Conservation (phyloP, 2,329 filamentous ascomycete species). For the Trichoderma hamatum region DNA sequence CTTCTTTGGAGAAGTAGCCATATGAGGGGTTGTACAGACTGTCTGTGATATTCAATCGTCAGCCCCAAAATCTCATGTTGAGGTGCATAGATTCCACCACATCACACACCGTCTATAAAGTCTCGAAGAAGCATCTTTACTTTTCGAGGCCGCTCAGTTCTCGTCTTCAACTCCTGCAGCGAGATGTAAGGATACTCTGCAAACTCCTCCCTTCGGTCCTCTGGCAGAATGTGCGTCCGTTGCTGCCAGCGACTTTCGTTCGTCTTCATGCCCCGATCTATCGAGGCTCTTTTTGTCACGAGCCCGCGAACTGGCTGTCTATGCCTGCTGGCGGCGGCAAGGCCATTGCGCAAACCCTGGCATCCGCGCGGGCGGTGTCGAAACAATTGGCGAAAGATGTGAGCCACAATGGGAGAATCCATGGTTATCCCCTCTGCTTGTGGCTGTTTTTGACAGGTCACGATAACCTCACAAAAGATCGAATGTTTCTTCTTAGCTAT, state of each 20-base stretch:
- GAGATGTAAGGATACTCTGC: slow-evolving; percentile 82
- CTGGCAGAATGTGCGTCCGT: slow-evolving; percentile 71
- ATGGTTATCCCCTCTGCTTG: slow-evolving; percentile 51
- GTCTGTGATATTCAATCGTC: slow-evolving; percentile 56
- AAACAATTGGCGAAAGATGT: slow-evolving; percentile 85
- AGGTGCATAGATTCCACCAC: slow-evolving; percentile 32
- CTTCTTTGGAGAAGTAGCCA: slow-evolving; percentile 95
- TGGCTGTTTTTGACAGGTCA: neutral
- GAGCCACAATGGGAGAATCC: slow-evolving; percentile 79
- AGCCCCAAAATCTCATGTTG: neutral
- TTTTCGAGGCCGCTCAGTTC: slow-evolving; percentile 75
- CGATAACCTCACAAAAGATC: slow-evolving; percentile 18
- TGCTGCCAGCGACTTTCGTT: slow-evolving; percentile 85
- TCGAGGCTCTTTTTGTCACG: slow-evolving; percentile 37
- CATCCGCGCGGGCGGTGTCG: slow-evolving; percentile 56
- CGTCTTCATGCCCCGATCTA: slow-evolving; percentile 47
- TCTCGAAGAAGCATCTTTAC: slow-evolving; percentile 98
- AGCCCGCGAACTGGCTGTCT: slow-evolving; percentile 33
- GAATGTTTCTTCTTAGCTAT: neutral
- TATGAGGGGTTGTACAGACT: slow-evolving; percentile 93
- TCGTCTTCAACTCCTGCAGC: slow-evolving; percentile 71
- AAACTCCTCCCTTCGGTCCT: slow-evolving; percentile 80
- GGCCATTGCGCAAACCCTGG: slow-evolving; percentile 36
- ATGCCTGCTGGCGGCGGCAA: neutral
- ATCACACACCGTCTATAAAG: slow-evolving; percentile 81